Evolutionary conservation across 1,139 yeast genomes (phyloP).

Genomic region (Candida buenavistaensis): DNA sequence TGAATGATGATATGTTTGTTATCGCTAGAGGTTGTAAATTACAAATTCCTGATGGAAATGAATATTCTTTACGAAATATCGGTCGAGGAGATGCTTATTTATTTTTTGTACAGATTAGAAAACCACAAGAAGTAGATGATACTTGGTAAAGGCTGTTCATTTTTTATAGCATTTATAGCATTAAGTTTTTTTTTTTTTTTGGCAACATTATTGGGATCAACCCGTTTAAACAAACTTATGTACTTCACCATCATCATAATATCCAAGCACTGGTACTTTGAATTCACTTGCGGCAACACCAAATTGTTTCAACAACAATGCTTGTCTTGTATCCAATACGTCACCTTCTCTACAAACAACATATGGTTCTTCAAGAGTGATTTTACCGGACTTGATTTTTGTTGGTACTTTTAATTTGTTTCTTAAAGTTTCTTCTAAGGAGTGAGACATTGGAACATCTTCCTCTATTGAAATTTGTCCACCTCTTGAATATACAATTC

Average conservation of each 20-base stretch:
- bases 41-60: conserved; percentile 76
- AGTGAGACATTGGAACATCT: conserved; percentile 95
- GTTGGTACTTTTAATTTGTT: conserved; percentile 90
- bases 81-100: conserved; percentile 59
- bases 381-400: conserved; percentile 84
- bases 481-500: conserved; percentile 90
- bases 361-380: conserved; percentile 71
- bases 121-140: conserved; percentile 14
- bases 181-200: no score
- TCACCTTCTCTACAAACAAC: conserved; percentile 82
- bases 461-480: conserved; percentile 89
- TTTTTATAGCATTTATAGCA: conserved; percentile 1
- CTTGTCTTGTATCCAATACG: conserved; percentile 83
- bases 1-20: conserved; percentile 59
- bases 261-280: conserved; percentile 76
- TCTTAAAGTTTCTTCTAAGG: conserved; percentile 90
- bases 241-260: conserved; percentile 59
- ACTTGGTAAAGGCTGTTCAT: conserved; percentile 1
- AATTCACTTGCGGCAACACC: conserved; percentile 94
- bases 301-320: conserved; percentile 87
- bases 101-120: conserved; percentile 73
- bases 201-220: no score
- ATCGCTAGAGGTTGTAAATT: conserved; percentile 77
- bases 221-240: conserved; percentile 18
- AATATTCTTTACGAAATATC: conserved; percentile 61